A percentile compares a stretch with the other conserved stretches of the same genome.
Conservation (phyloP, 306 rosid species). For the Cucurbita ficifolia region DNA sequence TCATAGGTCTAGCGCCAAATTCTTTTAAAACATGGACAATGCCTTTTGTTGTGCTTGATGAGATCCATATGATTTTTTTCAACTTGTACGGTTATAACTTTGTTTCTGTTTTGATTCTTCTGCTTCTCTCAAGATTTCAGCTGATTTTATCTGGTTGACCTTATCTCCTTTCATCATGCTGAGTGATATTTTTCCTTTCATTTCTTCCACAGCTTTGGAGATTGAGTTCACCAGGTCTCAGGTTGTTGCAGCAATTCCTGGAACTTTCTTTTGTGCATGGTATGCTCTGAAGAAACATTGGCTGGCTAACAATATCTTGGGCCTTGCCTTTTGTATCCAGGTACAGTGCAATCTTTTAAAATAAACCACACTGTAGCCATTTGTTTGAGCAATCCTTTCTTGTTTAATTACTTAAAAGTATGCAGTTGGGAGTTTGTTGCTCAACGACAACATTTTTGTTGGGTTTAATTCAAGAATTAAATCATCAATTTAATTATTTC, state of each 20-base stretch:
- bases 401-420: neutral
- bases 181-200: slow-evolving; percentile 48
- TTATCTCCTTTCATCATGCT: slow-evolving; percentile 32
- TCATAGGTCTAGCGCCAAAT: neutral
- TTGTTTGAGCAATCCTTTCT: too few relatives aligned
- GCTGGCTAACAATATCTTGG: slow-evolving; percentile 90
- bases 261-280: slow-evolving; percentile 96
- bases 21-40: neutral
- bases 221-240: slow-evolving; percentile 93
- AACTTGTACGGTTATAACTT: neutral
- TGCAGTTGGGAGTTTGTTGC: neutral
- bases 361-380: neutral
- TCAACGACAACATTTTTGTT: neutral
- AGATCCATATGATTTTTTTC: neutral
- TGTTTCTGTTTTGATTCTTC: neutral
- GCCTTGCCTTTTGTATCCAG: slow-evolving; percentile 98
- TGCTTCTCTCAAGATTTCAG: neutral
- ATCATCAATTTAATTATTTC: neutral
- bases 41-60: neutral
- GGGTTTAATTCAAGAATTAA: neutral
- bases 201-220: slow-evolving; percentile 85
- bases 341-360: slow-evolving; percentile 22
- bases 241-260: slow-evolving; percentile 79
- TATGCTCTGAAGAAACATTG: slow-evolving; percentile 86
- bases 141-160: slow-evolving; percentile 31